Conservation (phyloP, 2,329 filamentous ascomycete species). For the Amphichorda felina region DNA sequence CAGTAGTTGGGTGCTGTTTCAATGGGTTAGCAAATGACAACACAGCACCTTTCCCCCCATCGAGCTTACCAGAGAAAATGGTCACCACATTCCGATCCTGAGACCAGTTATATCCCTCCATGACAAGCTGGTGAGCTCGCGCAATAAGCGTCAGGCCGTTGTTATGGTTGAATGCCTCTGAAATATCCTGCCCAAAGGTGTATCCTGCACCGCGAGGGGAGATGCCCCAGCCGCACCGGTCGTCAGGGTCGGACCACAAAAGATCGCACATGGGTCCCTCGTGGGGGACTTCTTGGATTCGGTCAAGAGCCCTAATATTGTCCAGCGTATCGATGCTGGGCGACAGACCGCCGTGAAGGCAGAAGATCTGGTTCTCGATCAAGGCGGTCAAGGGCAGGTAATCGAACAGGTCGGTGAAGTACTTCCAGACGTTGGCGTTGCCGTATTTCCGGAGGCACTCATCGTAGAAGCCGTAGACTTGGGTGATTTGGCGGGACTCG, state of each 20-base stretch:
- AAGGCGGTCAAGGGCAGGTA: constrained; percentile 94
- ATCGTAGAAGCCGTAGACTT: constrained; percentile 99
- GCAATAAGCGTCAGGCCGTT: constrained; percentile 94
- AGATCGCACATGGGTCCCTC: constrained; percentile 98
- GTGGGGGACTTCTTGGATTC: constrained; percentile 96
- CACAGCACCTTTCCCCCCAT: not conserved
- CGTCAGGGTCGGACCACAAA: constrained; percentile 96
- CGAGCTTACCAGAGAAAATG: constrained; percentile 76
- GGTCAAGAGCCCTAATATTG: constrained; percentile 88
- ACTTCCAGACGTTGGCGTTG: constrained; percentile 99
- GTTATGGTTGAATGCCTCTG: constrained; percentile 98
- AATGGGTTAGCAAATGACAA: constrained; percentile 7
- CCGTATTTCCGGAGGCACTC: constrained; percentile 98
- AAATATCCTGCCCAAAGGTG: constrained; percentile 94
- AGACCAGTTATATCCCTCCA: constrained; percentile 99
- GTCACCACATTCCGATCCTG: constrained; percentile 97
- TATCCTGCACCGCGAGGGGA: constrained; percentile 90
- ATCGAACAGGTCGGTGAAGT: constrained; percentile 97
- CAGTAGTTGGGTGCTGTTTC: constrained; percentile 86
- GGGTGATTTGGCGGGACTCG: constrained; percentile 97
- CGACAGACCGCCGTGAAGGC: constrained; percentile 89
- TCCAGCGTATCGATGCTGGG: constrained; percentile 94
- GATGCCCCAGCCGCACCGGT: constrained; percentile 92
- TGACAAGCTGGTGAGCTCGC: constrained; percentile 93
- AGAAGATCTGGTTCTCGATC: constrained; percentile 99